Evolutionary conservation across 352 stramenopile species (phyloP).

Genomic region (Aphanomyces cochlioides): DNA sequence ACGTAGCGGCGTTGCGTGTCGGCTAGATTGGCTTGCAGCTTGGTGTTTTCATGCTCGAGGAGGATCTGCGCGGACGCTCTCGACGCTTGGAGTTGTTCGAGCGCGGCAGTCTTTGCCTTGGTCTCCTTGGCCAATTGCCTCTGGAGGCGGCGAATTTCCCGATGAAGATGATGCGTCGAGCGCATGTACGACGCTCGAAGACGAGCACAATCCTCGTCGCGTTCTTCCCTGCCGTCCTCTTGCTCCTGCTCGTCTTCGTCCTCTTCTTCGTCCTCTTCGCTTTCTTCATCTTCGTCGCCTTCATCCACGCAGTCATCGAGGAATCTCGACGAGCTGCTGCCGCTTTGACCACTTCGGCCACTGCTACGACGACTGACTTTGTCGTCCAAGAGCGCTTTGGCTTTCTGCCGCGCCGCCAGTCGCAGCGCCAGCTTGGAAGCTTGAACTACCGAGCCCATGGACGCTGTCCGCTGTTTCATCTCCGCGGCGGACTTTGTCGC

Average conservation of each 20-base stretch:
- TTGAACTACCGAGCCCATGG: background rate
- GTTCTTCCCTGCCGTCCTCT: constrained; percentile 22
- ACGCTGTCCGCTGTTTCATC: background rate
- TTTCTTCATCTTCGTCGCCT: background rate
- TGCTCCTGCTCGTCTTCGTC: background rate
- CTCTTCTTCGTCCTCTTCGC: background rate
- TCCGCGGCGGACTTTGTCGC: background rate
- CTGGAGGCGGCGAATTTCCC: constrained; percentile 62
- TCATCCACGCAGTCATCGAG: background rate
- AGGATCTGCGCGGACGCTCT: constrained; percentile 41
- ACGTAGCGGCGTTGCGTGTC: constrained; percentile 35
- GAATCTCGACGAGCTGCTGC: no score
- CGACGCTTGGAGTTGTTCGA: constrained; percentile 43
- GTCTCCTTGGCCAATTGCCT: constrained; percentile 54
- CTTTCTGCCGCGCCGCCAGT: constrained; percentile 4
- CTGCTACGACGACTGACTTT: background rate
- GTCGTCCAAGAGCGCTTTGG: background rate
- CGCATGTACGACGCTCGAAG: background rate
- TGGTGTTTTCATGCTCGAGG: constrained; percentile 43
- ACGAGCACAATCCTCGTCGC: background rate
- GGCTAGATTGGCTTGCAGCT: constrained; percentile 45
- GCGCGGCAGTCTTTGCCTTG: constrained; percentile 43
- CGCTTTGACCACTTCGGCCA: no score
- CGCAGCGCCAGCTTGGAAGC: background rate
- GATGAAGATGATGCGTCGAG: constrained; percentile 54